Conservation (phyloP, 176 grass and related monocot genomes). For the Eleusine indica region DNA sequence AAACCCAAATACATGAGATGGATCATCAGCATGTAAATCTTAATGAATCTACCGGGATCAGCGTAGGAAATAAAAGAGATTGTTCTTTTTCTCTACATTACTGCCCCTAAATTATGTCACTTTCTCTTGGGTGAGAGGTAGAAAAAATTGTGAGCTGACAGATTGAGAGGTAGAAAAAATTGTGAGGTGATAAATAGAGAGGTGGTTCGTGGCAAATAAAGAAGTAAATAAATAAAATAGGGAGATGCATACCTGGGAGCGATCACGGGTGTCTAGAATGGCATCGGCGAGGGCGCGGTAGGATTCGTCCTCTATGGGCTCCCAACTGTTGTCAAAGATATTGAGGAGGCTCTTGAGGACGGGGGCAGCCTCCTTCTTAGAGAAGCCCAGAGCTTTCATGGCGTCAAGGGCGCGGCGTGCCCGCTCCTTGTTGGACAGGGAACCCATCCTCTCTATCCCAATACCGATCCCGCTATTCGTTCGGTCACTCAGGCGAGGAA, state of each 20-base stretch:
- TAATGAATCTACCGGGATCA: not conserved
- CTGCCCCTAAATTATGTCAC: not conserved
- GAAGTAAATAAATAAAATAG: too few relatives aligned
- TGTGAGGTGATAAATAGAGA: too few relatives aligned
- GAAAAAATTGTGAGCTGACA: too few relatives aligned
- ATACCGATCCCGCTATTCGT: not conserved
- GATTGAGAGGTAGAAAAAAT: too few relatives aligned
- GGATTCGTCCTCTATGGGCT: conserved; percentile 67
- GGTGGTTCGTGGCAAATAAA: too few relatives aligned
- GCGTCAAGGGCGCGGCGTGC: conserved; percentile 29
- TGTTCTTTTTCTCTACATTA: not conserved
- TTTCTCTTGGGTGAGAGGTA: too few relatives aligned
- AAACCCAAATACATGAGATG: not conserved
- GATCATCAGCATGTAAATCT: not conserved
- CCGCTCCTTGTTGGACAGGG: not conserved
- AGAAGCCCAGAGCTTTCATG: conserved; percentile 64
- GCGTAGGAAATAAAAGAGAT: not conserved
- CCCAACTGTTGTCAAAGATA: conserved; percentile 61
- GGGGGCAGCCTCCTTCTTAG: conserved; percentile 16
- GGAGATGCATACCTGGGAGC: not conserved
- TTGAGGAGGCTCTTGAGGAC: conserved; percentile 61
- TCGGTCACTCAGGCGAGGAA: not conserved
- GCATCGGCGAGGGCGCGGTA: conserved; percentile 63
- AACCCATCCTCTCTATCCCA: conserved; percentile 1
- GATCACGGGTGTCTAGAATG: conserved; percentile 40